Percentiles rank a stretch among this genome's conserved stretches.
Evolutionary conservation across 768 basidiomycete species (phyloP).

Genomic region (Rhodotorula sphaerocarpa): DNA sequence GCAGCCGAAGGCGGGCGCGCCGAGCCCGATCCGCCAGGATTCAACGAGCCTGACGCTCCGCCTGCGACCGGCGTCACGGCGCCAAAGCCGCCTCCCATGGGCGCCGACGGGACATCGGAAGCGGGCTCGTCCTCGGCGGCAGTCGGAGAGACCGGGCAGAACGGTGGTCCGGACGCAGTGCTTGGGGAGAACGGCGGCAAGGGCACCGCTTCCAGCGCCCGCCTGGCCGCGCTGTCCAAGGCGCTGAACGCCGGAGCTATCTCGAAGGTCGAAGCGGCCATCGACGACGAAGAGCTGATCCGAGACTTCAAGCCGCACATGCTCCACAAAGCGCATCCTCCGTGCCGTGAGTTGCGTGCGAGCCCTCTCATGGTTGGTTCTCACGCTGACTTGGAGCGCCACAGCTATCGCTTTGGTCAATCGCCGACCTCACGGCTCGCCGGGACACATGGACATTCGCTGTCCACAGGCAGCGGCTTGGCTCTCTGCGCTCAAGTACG

Average conservation of each 20-base stretch:
- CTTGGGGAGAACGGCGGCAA: no score
- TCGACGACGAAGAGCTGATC: constrained; percentile 45
- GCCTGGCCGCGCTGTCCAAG: constrained; percentile 24
- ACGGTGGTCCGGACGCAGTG: neutral
- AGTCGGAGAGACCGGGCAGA: no score
- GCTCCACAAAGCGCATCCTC: constrained; percentile 47
- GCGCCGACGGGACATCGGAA: no score
- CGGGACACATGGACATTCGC: constrained; percentile 43
- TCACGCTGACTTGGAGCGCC: constrained; percentile 39
- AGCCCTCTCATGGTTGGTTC: no score
- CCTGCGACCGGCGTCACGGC: neutral
- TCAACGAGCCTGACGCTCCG: constrained; percentile 3
- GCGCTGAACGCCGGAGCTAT: constrained; percentile 43
- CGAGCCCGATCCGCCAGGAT: constrained; percentile 13
- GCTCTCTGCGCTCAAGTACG: constrained; percentile 58
- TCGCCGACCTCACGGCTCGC: constrained; percentile 54
- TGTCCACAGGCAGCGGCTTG: constrained; percentile 61
- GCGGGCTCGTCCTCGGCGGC: neutral
- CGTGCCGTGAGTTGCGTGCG: constrained; percentile 20
- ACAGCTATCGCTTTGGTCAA: constrained; percentile 61
- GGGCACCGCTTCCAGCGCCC: constrained; percentile 13
- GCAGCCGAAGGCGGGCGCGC: no score
- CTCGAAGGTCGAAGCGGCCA: constrained; percentile 45
- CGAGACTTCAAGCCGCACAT: constrained; percentile 59
- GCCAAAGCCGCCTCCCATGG: neutral